These are phyloP conservation scores for Auriscalpium microsporum DNA, from an alignment of 768 basidiomycete species.

Conservation along the genomic window DNA sequence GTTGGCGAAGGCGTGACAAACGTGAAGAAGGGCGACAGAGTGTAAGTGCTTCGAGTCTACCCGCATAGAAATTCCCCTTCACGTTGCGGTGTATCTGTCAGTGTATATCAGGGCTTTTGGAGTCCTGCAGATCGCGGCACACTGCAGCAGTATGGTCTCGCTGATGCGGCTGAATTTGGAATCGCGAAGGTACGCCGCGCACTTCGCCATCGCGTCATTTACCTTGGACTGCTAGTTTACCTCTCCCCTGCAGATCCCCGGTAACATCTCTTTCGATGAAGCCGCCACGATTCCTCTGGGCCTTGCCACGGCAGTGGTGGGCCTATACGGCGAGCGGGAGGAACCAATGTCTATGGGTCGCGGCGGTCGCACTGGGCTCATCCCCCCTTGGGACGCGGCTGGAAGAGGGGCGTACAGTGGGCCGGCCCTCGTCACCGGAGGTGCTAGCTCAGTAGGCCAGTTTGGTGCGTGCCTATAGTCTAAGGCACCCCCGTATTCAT, in stretches of 20 bases:
- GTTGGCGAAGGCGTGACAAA: conserved; percentile 1
- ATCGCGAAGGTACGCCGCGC: conserved; percentile 7
- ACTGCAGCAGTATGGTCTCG: conserved; percentile 12
- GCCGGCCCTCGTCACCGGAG: conserved; percentile 13
- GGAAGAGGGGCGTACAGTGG: conserved; percentile 7
- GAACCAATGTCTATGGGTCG: not conserved
- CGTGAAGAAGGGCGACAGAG: not conserved
- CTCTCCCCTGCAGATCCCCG: conserved; percentile 9
- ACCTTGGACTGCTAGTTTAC: not conserved
- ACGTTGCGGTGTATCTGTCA: not conserved
- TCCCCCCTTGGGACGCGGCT: conserved; percentile 5
- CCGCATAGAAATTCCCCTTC: not conserved
- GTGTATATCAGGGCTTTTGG: conserved; percentile 6
- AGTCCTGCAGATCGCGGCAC: conserved; percentile 1
- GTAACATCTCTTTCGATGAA: conserved; percentile 14
- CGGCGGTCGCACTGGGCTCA: conserved; percentile 3
- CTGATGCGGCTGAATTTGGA: conserved; percentile 4
- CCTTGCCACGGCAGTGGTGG: conserved; percentile 18
- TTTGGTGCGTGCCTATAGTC: conserved; percentile 7
- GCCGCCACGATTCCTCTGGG: conserved; percentile 19
- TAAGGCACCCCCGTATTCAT: not conserved
- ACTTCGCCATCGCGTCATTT: not conserved
- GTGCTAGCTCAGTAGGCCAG: conserved; percentile 15
- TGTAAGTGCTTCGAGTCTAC: not conserved
- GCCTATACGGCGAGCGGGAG: conserved; percentile 10